These are phyloP conservation scores for Digitaria exilis DNA, from an alignment of 202 grass and related monocot species.

Conservation along the genomic window DNA sequence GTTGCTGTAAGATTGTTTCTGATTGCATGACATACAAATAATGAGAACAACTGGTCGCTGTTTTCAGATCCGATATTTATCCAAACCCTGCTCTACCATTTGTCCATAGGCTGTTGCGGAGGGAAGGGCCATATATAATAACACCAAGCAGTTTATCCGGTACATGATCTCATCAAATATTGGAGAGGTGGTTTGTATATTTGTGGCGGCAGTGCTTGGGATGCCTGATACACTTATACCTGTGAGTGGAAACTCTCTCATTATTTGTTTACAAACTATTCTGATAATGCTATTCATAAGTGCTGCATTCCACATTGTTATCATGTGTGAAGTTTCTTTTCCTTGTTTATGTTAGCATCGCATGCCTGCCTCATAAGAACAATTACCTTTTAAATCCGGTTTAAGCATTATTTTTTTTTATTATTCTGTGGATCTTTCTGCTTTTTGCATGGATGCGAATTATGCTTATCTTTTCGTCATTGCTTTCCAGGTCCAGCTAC, in stretches of 20 bases:
- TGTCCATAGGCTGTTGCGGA: conserved; percentile 89
- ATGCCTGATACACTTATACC: conserved; percentile 97
- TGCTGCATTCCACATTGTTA: neutral
- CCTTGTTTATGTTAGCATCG: neutral
- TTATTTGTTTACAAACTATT: conserved; percentile 12
- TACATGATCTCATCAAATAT: conserved; percentile 99
- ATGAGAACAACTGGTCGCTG: conserved; percentile 5
- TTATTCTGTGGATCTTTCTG: neutral
- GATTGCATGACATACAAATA: conserved; percentile 41
- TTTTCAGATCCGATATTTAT: conserved; percentile 37
- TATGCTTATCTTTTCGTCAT: conserved; percentile 10
- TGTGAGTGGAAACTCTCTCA: conserved; percentile 58
- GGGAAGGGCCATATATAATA: conserved; percentile 99
- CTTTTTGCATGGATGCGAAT: conserved; percentile 20
- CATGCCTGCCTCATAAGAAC: neutral
- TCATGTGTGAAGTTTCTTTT: conserved; percentile 9
- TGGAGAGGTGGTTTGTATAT: conserved; percentile 98
- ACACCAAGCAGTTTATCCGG: conserved; percentile 97
- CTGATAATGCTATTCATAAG: conserved; percentile 9
- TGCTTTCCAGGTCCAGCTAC: conserved; percentile 82
- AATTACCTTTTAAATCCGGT: neutral
- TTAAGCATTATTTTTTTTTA: neutral
- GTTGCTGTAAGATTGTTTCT: conserved; percentile 77
- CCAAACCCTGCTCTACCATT: conserved; percentile 41
- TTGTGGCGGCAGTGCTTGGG: conserved; percentile 94